Evolutionary conservation across 1,284 basidiomycete species (phyloP).

Genomic region (Abortiporus biennis): DNA sequence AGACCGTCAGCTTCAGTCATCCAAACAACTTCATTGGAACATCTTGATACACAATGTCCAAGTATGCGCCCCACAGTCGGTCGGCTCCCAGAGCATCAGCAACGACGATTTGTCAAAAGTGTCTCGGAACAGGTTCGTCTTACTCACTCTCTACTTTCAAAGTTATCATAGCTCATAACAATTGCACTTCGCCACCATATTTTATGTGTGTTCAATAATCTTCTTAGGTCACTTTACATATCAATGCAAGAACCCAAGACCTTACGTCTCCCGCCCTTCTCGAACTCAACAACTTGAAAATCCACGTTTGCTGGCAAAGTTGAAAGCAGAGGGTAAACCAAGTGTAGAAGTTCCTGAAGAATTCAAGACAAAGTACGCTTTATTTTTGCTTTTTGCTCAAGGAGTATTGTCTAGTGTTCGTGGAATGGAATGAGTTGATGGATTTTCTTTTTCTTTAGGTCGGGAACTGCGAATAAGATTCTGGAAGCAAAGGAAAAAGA

Average conservation of each 20-base stretch:
- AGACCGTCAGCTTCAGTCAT: no score
- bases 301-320: constrained; percentile 53
- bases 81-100: constrained; percentile 53
- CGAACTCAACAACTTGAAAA: constrained; percentile 74
- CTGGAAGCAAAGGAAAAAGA: constrained; percentile 70
- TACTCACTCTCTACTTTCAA: background rate
- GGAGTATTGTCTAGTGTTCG: background rate
- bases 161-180: background rate
- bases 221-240: constrained; percentile 69
- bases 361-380: constrained; percentile 64
- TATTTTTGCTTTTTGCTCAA: constrained; percentile 2
- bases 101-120: constrained; percentile 75
- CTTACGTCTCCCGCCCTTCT: constrained; percentile 73
- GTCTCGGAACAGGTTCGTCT: constrained; percentile 52
- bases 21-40: no score
- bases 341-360: constrained; percentile 75
- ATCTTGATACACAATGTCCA: constrained; percentile 75
- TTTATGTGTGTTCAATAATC: background rate
- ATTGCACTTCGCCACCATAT: background rate
- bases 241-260: constrained; percentile 66
- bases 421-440: background rate
- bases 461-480: constrained; percentile 68
- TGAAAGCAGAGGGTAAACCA: constrained; percentile 60
- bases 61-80: constrained; percentile 68
- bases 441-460: constrained; percentile 30